Evolutionary conservation across 306 rosid species (phyloP), one percentile per base, ranked within the genome.

Genomic region (Chamaecrista fasciculata): DNA sequence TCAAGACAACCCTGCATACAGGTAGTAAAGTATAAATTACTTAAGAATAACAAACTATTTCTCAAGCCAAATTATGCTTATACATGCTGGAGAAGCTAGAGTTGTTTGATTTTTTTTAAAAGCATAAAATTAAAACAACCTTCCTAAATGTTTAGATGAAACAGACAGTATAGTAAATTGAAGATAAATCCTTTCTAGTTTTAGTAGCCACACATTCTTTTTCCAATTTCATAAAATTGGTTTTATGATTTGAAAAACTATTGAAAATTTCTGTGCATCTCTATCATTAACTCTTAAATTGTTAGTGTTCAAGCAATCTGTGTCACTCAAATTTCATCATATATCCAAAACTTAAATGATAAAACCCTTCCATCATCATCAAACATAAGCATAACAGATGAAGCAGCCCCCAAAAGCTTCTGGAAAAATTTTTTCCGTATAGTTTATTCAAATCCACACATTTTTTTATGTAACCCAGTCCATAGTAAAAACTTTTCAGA

Each of bases 1-100:
- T 90, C 97, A 60, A 93, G 63, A 77, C 97, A 93, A 31, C 90
- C 98, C 98, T 93, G 86, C 64, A 52, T 34, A 62, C 28, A 69
- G 25, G 43, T 26, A 70, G 31, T 28, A 43, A 20, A 40, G 18
- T 11, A 58, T 26, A 50, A 69, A 40, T 8, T n/a, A 65, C 28
- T 51, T 11, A 28, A 9, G 15, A 72, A 16, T 12, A 16, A 69
- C 28, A 75, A 71, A 62, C 42, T 24, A 14, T 48, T 66, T 73
- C 47, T 12, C 40, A 52, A 43, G 62, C 48, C 25, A 60, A 33
- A 46, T 56, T 44, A 57, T n/a, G 56, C 40, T 9, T 46, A 8
- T 53, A 66, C n/a, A 50, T 49, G 28, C 39, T 31, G 40, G 23
- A 78, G 71, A 57, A 66, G 29, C 40, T 68, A 52, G 69, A 48